Base-by-base conservation (phyloP, 768 basidiomycete genomes). In the Strobilomyces confusus region DNA sequence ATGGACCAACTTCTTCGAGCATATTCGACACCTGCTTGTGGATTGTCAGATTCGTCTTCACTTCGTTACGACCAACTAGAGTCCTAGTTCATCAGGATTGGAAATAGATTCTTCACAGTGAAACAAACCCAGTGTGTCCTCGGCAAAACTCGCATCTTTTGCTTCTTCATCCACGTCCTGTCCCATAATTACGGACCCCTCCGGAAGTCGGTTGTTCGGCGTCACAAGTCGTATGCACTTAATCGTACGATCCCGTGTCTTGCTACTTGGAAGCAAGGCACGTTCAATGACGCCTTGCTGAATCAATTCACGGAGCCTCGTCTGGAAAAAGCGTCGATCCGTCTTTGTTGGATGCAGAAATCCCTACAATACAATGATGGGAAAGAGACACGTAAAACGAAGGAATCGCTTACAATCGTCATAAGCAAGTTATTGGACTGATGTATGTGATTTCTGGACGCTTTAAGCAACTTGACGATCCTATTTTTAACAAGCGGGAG, bases 301-400 rank as follows among this genome's bases (percentile, higher is more conserved):
- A 19, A 89, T 78, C 61, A 94, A 74, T 58, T 87, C 88, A 3
- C 83, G 80, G 37, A 93, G 73, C 41, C 90, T 78, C 33, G 78
- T 81, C 63, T 84, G 82, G 66, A 94, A 91, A 62, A 92, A 90
- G 14, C 91, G 81, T n/a, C 91, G 80, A 59, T 92, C 86, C 5
- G 81, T 81, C 67, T 84, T 89, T 5, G 80, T 83, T 30, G 88
- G 89, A 64, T 84, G 83, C 20, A 74, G 60, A 65, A 90, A 90
- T 3, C 91, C 91, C 90, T 93, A 52, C 5, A 38, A 48, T 20
- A 48, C 4, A 33, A 37, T 69, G 20, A 51, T 46, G n/a, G 19
- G 5, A 23, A 17, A 30, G 13, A 36, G 37, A 36, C 15, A 9
- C 37, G 12, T 52, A 4, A 25, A 13, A 58, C 43, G 23, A 48